These are phyloP conservation scores for Penicillium aurantiogriseum DNA, from an alignment of 2,329 filamentous ascomycete species.

Conservation along the genomic window DNA sequence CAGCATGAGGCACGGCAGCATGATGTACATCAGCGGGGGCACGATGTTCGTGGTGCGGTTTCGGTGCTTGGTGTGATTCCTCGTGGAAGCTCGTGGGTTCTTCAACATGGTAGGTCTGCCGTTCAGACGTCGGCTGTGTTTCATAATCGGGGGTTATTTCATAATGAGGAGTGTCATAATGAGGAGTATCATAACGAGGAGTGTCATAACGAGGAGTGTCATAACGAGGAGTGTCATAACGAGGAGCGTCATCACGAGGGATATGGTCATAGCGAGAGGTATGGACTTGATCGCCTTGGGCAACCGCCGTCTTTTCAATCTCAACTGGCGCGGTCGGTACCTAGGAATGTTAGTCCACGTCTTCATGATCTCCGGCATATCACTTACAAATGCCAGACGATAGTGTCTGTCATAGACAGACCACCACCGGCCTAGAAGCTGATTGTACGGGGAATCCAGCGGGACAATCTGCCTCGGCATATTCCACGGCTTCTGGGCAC, in stretches of 20 bases:
- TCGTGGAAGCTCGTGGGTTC: neutral
- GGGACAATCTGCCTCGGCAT: slow-evolving; percentile 47
- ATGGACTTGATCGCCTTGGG: neutral
- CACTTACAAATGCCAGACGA: slow-evolving; percentile 39
- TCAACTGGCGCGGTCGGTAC: neutral
- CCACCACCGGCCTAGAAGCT: slow-evolving; percentile 90
- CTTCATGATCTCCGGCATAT: neutral
- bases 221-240: neutral
- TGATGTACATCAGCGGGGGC: neutral
- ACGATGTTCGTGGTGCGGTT: neutral
- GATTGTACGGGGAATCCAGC: slow-evolving; percentile 60
- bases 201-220: neutral
- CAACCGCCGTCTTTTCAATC: neutral
- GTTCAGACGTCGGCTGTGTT: neutral
- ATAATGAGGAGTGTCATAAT: neutral
- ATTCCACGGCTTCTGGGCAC: slow-evolving; percentile 84
- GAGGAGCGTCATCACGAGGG: neutral
- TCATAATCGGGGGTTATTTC: neutral
- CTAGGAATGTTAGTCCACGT: neutral
- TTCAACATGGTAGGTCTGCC: slow-evolving; percentile 7
- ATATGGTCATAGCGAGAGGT: neutral
- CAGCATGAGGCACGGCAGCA: slow-evolving; percentile 10
- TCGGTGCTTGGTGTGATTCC: slow-evolving; percentile 2
- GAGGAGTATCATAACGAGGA: neutral
- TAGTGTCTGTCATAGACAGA: slow-evolving; percentile 89